These are phyloP conservation scores for Gloeophyllum trabeum DNA, from an alignment of 768 basidiomycete species.

Conservation along the genomic window DNA sequence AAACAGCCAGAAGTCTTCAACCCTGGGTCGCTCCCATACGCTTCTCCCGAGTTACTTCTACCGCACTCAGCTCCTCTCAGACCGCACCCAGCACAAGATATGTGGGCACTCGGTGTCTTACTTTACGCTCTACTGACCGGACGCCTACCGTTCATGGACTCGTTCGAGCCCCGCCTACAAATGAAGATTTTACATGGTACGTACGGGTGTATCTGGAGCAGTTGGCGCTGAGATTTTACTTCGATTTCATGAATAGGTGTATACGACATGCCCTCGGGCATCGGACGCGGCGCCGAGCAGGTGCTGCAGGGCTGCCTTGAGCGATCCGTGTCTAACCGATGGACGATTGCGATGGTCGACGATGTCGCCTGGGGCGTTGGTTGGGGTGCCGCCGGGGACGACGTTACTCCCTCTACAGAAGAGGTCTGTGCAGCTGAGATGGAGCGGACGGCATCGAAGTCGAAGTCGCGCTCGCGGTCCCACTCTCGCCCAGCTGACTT, in stretches of 20 bases:
- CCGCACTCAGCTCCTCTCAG: constrained; percentile 34
- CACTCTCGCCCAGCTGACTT: too few relatives aligned
- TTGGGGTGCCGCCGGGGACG: constrained; percentile 40
- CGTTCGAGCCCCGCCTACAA: constrained; percentile 84
- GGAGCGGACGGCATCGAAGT: too few relatives aligned
- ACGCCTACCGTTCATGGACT: constrained; percentile 76
- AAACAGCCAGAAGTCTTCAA: constrained; percentile 33
- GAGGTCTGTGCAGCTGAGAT: too few relatives aligned
- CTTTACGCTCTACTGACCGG: constrained; percentile 81
- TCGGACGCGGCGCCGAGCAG: constrained; percentile 51
- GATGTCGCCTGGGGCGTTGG: constrained; percentile 76
- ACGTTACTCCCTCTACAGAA: too few relatives aligned
- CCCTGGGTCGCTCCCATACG: constrained; percentile 85
- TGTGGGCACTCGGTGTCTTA: constrained; percentile 92
- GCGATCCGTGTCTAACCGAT: constrained; percentile 45
- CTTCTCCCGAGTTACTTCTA: constrained; percentile 77
- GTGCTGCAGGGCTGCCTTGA: constrained; percentile 78
- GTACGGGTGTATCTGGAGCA: too few relatives aligned
- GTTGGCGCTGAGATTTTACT: too few relatives aligned
- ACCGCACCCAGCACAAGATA: constrained; percentile 72
- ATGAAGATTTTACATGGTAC: constrained; percentile 85
- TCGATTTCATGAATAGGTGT: constrained; percentile 34
- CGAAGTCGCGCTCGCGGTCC: too few relatives aligned
- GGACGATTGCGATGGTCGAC: constrained; percentile 76
- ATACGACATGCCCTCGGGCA: constrained; percentile 43